Conservation (phyloP, 139 green algal species). For the Tetradesmus lagerheimii region DNA sequence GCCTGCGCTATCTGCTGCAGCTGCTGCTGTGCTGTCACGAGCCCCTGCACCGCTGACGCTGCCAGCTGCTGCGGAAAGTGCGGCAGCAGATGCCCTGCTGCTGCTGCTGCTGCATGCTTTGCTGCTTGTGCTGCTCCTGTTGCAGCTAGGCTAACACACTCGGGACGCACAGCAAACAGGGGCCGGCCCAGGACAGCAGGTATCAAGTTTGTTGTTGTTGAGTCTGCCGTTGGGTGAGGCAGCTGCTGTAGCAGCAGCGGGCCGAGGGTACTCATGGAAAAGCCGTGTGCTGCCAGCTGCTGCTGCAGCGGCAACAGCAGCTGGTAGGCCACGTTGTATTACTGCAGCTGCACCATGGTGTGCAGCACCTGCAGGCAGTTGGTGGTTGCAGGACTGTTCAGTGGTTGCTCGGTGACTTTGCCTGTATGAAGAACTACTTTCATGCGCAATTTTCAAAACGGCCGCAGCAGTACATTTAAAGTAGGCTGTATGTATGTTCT, state of each 20-base stretch:
- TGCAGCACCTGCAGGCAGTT: background rate
- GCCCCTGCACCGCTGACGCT: background rate
- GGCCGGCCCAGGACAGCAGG: background rate
- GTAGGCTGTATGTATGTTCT: too few species aligned
- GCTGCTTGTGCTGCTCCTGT: too few species aligned
- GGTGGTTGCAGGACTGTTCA: background rate
- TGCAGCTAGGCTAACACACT: too few species aligned
- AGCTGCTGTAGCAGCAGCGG: background rate
- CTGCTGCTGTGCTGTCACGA: background rate
- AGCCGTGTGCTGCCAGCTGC: background rate
- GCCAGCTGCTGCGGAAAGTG: background rate
- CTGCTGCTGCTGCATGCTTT: too few species aligned
- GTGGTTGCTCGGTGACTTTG: too few species aligned
- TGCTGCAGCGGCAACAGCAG: background rate
- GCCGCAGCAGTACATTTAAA: too few species aligned
- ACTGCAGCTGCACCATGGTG: background rate
- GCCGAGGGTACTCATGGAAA: background rate
- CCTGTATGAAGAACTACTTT: too few species aligned
- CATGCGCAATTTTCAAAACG: too few species aligned
- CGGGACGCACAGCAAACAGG: background rate
- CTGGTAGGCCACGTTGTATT: background rate
- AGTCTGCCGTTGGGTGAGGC: background rate
- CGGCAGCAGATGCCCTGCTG: background rate
- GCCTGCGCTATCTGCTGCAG: background rate
- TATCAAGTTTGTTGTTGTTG: background rate